Evolutionary conservation across 2,329 filamentous ascomycete species (phyloP).

Genomic region (Mollisiaceae sp.): DNA sequence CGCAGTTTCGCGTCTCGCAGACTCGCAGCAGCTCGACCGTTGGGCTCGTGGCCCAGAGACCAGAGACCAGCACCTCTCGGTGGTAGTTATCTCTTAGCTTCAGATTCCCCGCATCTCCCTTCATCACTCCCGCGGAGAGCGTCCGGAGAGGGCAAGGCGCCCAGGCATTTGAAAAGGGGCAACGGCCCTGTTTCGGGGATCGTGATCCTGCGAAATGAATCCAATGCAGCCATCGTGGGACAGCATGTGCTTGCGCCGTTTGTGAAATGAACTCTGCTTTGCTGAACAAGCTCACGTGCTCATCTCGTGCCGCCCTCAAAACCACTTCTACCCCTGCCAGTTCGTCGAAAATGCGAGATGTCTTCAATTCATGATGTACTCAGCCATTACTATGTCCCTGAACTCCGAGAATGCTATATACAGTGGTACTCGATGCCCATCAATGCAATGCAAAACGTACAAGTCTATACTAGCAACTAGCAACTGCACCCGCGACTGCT

Average conservation of each 20-base stretch:
- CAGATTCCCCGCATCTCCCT: neutral
- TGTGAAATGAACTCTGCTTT: neutral
- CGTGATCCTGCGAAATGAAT: neutral
- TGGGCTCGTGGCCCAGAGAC: neutral
- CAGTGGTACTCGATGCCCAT: neutral
- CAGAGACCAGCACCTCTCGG: neutral
- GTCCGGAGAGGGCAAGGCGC: neutral
- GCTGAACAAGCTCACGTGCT: neutral
- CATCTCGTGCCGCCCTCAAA: slow-evolving; percentile 5
- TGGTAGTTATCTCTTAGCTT: slow-evolving; percentile 8
- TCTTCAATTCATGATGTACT: slow-evolving; percentile 12
- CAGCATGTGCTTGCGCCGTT: neutral
- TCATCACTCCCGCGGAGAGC: neutral
- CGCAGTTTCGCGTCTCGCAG: neutral
- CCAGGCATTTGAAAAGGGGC: slow-evolving; percentile 1
- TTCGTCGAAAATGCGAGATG: slow-evolving; percentile 7
- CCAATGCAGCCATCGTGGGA: neutral
- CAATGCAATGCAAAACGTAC: slow-evolving; percentile 20
- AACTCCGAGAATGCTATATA: slow-evolving; percentile 29
- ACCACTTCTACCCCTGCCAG: slow-evolving; percentile 6
- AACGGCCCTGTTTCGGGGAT: slow-evolving; percentile 1
- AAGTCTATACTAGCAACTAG: slow-evolving; percentile 53
- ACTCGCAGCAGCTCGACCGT: neutral
- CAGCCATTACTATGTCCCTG: slow-evolving; percentile 17
- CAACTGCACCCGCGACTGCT: slow-evolving; percentile 70